These are phyloP conservation scores for Hypoxylon rubiginosum DNA, from an alignment of 2,329 filamentous ascomycete genomes.

Conservation along the genomic window DNA sequence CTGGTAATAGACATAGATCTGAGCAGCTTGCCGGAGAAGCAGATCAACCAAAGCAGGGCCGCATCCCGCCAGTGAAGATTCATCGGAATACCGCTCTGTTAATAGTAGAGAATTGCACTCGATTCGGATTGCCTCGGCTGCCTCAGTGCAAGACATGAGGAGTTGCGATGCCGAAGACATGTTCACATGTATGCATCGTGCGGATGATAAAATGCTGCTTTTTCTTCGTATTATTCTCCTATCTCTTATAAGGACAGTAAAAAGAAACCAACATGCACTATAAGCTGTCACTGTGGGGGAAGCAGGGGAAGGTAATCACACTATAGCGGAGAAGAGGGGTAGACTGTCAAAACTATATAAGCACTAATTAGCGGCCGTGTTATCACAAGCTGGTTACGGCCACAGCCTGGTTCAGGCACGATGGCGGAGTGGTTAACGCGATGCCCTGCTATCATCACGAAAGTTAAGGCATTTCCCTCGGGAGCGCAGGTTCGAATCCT, in stretches of 20 bases:
- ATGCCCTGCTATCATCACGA: slow-evolving; percentile 5
- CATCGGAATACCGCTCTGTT: slow-evolving; percentile 4
- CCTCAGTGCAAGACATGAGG: slow-evolving; percentile 41
- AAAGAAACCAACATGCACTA: too few species aligned
- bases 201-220: too few species aligned
- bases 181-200: background rate
- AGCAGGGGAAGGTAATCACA: background rate
- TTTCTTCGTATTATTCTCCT: background rate
- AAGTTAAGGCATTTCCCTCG: background rate
- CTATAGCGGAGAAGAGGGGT: background rate
- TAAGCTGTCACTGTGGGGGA: too few species aligned
- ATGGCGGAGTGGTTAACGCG: slow-evolving; percentile 4
- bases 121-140: slow-evolving; percentile 38
- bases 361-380: background rate
- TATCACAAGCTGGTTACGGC: background rate
- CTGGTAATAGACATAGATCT: slow-evolving; percentile 30
- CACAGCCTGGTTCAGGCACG: background rate
- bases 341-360: background rate
- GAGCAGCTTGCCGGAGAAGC: slow-evolving; percentile 46
- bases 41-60: slow-evolving; percentile 46
- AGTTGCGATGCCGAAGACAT: slow-evolving; percentile 37
- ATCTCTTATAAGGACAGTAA: background rate
- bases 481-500: slow-evolving; percentile 3
- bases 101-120: slow-evolving; percentile 44
- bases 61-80: slow-evolving; percentile 43